A percentile compares a stretch with the other conserved stretches of the same genome.
Evolutionary conservation across 257 asterid species (phyloP).

Genomic region (Solanum clarkiae): DNA sequence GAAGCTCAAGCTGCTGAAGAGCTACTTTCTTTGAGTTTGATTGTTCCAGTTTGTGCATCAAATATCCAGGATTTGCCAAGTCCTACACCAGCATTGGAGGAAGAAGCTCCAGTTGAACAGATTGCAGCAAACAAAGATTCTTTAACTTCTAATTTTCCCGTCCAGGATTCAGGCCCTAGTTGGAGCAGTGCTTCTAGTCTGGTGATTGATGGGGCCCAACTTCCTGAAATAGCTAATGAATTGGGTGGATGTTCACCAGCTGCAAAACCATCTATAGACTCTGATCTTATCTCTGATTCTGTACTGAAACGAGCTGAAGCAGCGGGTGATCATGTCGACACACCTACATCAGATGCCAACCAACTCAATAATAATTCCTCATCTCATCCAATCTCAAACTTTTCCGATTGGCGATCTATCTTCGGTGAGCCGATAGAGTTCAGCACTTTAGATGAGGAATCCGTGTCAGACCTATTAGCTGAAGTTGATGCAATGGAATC

Average conservation of each 20-base stretch:
- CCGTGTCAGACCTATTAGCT: slow-evolving; percentile 62
- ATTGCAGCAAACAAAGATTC: background rate
- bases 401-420: slow-evolving; percentile 26
- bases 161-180: background rate
- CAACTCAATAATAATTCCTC: slow-evolving; percentile 20
- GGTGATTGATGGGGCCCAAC: background rate
- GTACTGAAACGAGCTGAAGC: slow-evolving; percentile 26
- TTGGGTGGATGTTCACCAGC: slow-evolving; percentile 20
- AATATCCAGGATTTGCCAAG: background rate
- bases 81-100: background rate
- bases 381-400: slow-evolving; percentile 18
- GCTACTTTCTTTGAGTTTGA: background rate
- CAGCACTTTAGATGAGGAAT: slow-evolving; percentile 59
- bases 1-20: slow-evolving; percentile 9
- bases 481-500: slow-evolving; percentile 77
- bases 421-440: slow-evolving; percentile 44
- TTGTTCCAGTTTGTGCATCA: background rate
- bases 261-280: background rate
- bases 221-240: slow-evolving; percentile 17
- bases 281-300: slow-evolving; percentile 22
- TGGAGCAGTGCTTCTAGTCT: slow-evolving; percentile 18
- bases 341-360: slow-evolving; percentile 14
- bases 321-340: slow-evolving; percentile 10
- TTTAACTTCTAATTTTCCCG: background rate
- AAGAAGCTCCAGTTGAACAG: background rate